A percentile compares a stretch with the other conserved stretches of the same genome.
phyloP scores from a whole-genome alignment of 768 basidiomycete genomes.

The Asterophora lycoperdoides region DNA sequence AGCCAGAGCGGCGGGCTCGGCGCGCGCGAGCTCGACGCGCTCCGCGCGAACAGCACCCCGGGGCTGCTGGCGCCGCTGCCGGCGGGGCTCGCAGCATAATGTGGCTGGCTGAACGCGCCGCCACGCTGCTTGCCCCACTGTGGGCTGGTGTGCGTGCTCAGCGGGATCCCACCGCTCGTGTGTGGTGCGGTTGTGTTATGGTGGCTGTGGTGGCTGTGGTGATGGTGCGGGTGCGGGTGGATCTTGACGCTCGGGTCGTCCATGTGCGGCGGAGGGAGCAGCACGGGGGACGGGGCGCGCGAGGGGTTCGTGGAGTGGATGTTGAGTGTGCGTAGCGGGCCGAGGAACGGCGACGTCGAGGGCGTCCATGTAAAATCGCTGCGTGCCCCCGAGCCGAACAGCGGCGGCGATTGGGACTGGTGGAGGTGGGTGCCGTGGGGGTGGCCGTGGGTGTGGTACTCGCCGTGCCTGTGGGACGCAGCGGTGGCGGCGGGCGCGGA shows the following conservation, averaged over 20 bases:
- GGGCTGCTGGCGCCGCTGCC: conserved; percentile 49
- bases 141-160: conserved; percentile 14
- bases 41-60: conserved; percentile 42
- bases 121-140: conserved; percentile 6
- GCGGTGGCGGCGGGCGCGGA: conserved; percentile 20
- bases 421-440: conserved; percentile 1
- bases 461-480: conserved; percentile 13
- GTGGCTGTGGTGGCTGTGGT: conserved; percentile 10
- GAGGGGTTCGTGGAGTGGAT: conserved; percentile 68
- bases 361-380: conserved; percentile 51
- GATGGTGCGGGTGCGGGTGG: conserved; percentile 3
- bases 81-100: conserved; percentile 6
- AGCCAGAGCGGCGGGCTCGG: conserved; percentile 59
- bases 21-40: conserved; percentile 55
- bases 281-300: conserved; percentile 68
- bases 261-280: conserved; percentile 49
- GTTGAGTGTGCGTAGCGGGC: conserved; percentile 69
- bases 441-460: conserved; percentile 19
- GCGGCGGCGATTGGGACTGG: conserved; percentile 30
- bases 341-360: conserved; percentile 77
- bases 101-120: conserved; percentile 22
- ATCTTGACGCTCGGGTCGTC: conserved; percentile 22
- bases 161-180: conserved; percentile 24
- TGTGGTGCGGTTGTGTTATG: not conserved
- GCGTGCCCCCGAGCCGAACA: conserved; percentile 26